phyloP scores from a whole-genome alignment of 257 asterid genomes.

The Anisodus acutangulus region DNA sequence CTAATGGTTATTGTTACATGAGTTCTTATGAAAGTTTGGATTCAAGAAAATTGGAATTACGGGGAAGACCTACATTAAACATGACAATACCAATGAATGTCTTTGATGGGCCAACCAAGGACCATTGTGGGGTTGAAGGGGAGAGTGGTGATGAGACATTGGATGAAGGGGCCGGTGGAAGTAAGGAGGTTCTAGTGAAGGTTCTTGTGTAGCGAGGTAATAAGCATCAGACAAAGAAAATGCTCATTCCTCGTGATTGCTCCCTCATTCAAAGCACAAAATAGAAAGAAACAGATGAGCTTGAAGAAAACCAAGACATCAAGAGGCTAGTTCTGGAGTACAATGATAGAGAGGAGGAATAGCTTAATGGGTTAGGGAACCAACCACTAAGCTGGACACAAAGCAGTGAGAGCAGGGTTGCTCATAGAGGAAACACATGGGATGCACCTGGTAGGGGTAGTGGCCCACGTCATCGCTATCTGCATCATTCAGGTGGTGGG shows the following conservation, averaged over 20 bases:
- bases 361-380: slow-evolving; percentile 64
- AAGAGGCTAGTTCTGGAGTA: slow-evolving; percentile 88
- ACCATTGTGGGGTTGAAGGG: slow-evolving; percentile 71
- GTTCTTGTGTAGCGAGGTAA: slow-evolving; percentile 95
- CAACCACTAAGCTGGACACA: slow-evolving; percentile 64
- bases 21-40: slow-evolving; percentile 93
- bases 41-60: slow-evolving; percentile 86
- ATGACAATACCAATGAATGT: slow-evolving; percentile 94
- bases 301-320: slow-evolving; percentile 96
- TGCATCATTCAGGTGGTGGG: slow-evolving; percentile 86
- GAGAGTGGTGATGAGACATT: slow-evolving; percentile 91
- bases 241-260: slow-evolving; percentile 90
- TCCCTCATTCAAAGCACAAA: slow-evolving; percentile 92
- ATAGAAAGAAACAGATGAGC: slow-evolving; percentile 98
- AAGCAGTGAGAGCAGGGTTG: slow-evolving; percentile 66
- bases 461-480: slow-evolving; percentile 73
- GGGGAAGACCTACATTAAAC: slow-evolving; percentile 83
- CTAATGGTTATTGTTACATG: slow-evolving; percentile 29
- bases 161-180: slow-evolving; percentile 74
- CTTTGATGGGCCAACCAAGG: slow-evolving; percentile 78
- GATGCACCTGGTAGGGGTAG: slow-evolving; percentile 65
- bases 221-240: slow-evolving; percentile 88
- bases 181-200: slow-evolving; percentile 80
- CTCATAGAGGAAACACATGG: slow-evolving; percentile 67
- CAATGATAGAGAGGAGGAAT: slow-evolving; percentile 99